Conservation (phyloP, 192 early-diverging fungal species). For the Backusella macrospora region DNA sequence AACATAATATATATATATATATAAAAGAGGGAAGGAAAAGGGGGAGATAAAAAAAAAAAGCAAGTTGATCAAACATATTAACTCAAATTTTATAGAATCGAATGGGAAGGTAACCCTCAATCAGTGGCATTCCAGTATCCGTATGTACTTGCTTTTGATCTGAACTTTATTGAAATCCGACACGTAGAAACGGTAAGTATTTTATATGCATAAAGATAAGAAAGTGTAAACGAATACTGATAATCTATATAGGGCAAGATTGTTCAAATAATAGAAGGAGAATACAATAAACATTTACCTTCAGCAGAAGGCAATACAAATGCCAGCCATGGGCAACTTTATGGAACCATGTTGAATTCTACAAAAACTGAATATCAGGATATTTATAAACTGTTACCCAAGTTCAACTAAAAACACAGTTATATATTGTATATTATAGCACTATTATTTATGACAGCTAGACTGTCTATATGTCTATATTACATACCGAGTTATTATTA, state of each 20-base stretch:
- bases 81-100: neutral
- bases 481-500: neutral
- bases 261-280: conserved; percentile 28
- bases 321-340: neutral
- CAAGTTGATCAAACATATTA: neutral
- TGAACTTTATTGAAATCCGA: conserved; percentile 87
- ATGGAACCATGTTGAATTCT: conserved; percentile 24
- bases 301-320: conserved; percentile 15
- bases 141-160: conserved; percentile 90
- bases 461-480: neutral
- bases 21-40: too few species aligned
- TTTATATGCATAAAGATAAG: neutral
- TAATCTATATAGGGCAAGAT: conserved; percentile 19
- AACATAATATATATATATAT: neutral
- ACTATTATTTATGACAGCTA: neutral
- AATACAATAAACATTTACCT: conserved; percentile 20
- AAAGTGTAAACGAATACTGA: neutral
- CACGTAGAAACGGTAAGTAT: conserved; percentile 70
- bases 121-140: conserved; percentile 78
- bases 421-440: neutral
- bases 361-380: conserved; percentile 32
- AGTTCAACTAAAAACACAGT: neutral
- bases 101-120: conserved; percentile 87
- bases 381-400: conserved; percentile 22
- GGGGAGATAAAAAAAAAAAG: too few species aligned